Evolutionary conservation across 352 stramenopile species (phyloP), one percentile per base, ranked within the genome.

Genomic region (Phytophthora citricola): DNA sequence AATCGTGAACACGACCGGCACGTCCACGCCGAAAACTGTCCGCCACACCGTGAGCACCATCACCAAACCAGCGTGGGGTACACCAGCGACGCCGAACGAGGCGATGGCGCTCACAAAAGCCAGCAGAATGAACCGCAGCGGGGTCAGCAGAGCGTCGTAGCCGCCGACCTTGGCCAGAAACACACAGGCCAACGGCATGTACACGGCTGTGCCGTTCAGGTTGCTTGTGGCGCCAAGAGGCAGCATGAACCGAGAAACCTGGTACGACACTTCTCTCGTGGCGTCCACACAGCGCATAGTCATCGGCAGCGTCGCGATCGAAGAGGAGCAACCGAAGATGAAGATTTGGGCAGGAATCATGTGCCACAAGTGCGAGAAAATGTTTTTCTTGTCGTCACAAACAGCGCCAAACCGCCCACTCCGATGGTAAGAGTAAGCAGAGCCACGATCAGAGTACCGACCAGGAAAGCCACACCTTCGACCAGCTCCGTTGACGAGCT

Each of bases 41-140:
- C 75, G 69, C 83, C 85, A 93, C 12, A 93, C 79, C 5, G 83
- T 95, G 50, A 95, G 85, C 26, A 88, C 75, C 81, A 92, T 91
- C 24, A 92, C 85, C 17, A 95, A 69, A 6, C 80, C 83, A 41
- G 85, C 78, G 63, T 91, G 77, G 12, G 87, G 85, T 40, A 95
- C 83, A 20, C 85, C 85, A 44, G 87, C 83, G 2, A 91, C 84
- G 24, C 83, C 83, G 26, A 87, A 87, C 8, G 82, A 93, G 27
- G 78, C 75, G 54, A 95, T 89, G 5, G 84, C 71, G 26, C 79
- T 83, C 29, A 92, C 78, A 34, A 91, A 64, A 7, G 66, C 81
- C n/a, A 95, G 70, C 54, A 93, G 67, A 12, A 91, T 55, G 59
- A 83, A 91, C 20, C 71, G 80, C 31, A 89, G 24, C 5, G 76